Percentiles rank a stretch among this genome's conserved stretches.
These are phyloP conservation scores for Erodium chrysanthum DNA, from an alignment of 441 rosid genomes.

Conservation along the genomic window DNA sequence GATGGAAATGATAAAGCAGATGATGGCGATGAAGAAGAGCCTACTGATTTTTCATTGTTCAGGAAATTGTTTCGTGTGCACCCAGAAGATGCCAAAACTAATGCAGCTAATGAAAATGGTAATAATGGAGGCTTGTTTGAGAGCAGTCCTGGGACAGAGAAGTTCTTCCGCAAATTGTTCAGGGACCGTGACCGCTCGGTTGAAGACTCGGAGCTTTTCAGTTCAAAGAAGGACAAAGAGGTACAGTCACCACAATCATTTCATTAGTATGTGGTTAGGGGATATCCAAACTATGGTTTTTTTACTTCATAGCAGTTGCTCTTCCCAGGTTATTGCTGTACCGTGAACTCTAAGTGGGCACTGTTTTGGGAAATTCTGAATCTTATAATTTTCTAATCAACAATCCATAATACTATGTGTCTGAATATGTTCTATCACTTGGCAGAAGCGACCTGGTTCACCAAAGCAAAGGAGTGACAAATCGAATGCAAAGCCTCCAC, in stretches of 20 bases:
- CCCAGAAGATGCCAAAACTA: slow-evolving; percentile 65
- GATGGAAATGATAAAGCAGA: slow-evolving; percentile 55
- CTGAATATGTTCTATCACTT: background rate
- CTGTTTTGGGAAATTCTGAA: too few relatives aligned
- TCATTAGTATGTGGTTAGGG: background rate
- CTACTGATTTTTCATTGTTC: slow-evolving; percentile 78
- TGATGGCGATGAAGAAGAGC: slow-evolving; percentile 65
- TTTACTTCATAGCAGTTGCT: background rate
- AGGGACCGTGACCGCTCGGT: slow-evolving; percentile 87
- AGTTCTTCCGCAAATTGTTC: slow-evolving; percentile 86
- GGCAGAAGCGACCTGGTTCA: slow-evolving; percentile 80
- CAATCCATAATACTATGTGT: background rate
- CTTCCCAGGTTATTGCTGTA: background rate
- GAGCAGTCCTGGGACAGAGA: slow-evolving; percentile 93
- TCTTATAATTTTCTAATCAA: background rate
- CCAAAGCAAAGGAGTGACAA: slow-evolving; percentile 68
- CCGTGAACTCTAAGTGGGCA: background rate
- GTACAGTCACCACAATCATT: background rate
- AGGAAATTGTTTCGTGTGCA: slow-evolving; percentile 81
- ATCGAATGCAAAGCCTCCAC: slow-evolving; percentile 67
- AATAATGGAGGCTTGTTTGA: slow-evolving; percentile 43
- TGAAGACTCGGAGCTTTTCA: slow-evolving; percentile 79
- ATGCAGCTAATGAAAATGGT: slow-evolving; percentile 43
- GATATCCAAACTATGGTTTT: background rate
- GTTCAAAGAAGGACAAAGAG: background rate